These are phyloP conservation scores for Colletotrichum higginsianum DNA, from an alignment of 2,329 filamentous ascomycete species.

Conservation along the genomic window DNA sequence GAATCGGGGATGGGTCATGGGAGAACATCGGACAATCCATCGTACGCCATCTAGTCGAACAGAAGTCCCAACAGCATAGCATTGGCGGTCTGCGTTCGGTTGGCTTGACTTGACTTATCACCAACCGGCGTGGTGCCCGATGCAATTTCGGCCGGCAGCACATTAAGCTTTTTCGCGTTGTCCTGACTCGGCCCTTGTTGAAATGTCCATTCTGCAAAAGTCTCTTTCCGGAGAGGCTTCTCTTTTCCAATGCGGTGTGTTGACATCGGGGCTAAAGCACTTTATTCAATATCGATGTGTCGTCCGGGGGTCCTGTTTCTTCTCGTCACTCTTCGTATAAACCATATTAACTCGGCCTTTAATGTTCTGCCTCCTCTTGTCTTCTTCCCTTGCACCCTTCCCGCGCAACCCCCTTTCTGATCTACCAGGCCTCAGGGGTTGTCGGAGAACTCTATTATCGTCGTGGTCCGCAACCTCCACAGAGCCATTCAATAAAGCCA, in stretches of 20 bases:
- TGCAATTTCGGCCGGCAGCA: background rate
- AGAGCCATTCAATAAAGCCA: background rate
- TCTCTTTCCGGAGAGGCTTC: background rate
- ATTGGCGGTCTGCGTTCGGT: background rate
- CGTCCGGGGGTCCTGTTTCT: no score
- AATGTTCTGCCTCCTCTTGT: no score
- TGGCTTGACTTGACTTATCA: no score
- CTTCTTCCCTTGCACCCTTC: no score
- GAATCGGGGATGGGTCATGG: no score
- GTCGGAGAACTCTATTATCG: slow-evolving; percentile 18
- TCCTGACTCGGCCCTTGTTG: slow-evolving; percentile 32
- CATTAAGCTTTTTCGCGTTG: slow-evolving; percentile 22
- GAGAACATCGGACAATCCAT: no score
- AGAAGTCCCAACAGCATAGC: no score
- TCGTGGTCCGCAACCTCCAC: slow-evolving; percentile 18
- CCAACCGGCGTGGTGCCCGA: background rate
- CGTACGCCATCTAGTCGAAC: no score
- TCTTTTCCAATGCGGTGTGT: background rate
- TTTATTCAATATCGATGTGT: no score
- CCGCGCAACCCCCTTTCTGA: slow-evolving; percentile 1
- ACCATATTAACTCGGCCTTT: no score
- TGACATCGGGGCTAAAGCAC: background rate
- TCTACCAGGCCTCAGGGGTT: slow-evolving; percentile 5
- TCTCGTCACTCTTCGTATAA: no score
- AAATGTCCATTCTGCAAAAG: slow-evolving; percentile 1